Evolutionary conservation across 352 stramenopile genomes (phyloP).

Genomic region (Phytophthora pinifolia): DNA sequence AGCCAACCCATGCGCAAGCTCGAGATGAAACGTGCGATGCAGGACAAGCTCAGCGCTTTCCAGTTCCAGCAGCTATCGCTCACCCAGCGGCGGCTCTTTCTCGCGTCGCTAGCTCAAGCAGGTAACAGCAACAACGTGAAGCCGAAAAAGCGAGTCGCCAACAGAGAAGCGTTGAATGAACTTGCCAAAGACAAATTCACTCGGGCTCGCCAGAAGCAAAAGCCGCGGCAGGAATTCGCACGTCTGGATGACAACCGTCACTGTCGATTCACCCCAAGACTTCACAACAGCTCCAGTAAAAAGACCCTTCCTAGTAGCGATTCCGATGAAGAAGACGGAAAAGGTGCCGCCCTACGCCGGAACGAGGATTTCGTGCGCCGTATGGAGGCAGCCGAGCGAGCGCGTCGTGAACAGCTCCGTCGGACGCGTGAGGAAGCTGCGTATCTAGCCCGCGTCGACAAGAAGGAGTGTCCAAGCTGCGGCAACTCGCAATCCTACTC

Average conservation of each 20-base stretch:
- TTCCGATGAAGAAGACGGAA: conserved; percentile 48
- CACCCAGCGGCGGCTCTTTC: conserved; percentile 61
- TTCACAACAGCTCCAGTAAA: conserved; percentile 27
- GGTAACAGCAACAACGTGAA: background rate
- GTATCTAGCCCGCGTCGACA: conserved; percentile 64
- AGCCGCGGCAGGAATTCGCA: conserved; percentile 37
- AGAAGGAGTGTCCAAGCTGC: conserved; percentile 78
- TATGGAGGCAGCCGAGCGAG: conserved; percentile 71
- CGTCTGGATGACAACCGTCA: conserved; percentile 58
- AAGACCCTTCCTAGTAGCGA: conserved; percentile 26
- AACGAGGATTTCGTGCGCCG: conserved; percentile 69
- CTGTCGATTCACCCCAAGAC: conserved; percentile 55
- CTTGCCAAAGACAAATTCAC: conserved; percentile 49
- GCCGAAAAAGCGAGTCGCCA: conserved; percentile 18
- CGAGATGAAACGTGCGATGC: conserved; percentile 39
- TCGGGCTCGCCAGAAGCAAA: conserved; percentile 33
- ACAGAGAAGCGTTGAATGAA: conserved; percentile 46
- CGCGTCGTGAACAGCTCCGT: conserved; percentile 53
- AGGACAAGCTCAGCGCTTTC: conserved; percentile 61
- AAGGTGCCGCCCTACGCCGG: conserved; percentile 16
- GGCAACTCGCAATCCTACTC: conserved; percentile 75
- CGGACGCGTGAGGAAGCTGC: conserved; percentile 58
- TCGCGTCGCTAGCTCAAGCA: conserved; percentile 47
- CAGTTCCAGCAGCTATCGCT: conserved; percentile 61
- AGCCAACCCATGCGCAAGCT: conserved; percentile 27